Evolutionary conservation across 1,284 basidiomycete species (phyloP).

Genomic region (Leccinum subrobustum): DNA sequence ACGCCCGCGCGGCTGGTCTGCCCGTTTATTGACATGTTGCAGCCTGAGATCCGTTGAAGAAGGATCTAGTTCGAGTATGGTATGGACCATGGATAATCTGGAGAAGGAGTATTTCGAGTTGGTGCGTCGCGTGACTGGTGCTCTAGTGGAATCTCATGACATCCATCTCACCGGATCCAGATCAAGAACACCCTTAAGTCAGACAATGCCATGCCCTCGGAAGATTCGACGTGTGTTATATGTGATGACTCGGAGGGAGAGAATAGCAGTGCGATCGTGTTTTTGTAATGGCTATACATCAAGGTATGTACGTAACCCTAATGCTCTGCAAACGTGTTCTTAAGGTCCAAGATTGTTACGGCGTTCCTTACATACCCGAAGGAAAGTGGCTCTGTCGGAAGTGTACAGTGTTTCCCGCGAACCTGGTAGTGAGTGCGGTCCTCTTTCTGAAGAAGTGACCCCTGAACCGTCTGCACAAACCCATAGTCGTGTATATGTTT

Average conservation of each 20-base stretch:
- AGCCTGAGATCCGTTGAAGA: slow-evolving; percentile 82
- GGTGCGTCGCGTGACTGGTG: slow-evolving; percentile 45
- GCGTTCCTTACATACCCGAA: slow-evolving; percentile 98
- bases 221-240: slow-evolving; percentile 94
- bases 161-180: slow-evolving; percentile 39
- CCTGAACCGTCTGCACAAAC: too few species aligned
- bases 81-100: slow-evolving; percentile 97
- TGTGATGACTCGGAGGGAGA: slow-evolving; percentile 99
- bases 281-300: slow-evolving; percentile 89
- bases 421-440: slow-evolving; percentile 74
- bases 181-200: slow-evolving; percentile 89
- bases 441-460: background rate
- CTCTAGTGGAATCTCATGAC: background rate
- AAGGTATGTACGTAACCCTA: slow-evolving; percentile 56
- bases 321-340: slow-evolving; percentile 5
- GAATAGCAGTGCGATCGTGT: slow-evolving; percentile 98
- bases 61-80: slow-evolving; percentile 96
- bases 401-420: slow-evolving; percentile 97
- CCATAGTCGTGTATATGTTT: too few species aligned
- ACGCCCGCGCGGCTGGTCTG: background rate
- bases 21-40: slow-evolving; percentile 12
- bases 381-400: slow-evolving; percentile 99
- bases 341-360: slow-evolving; percentile 83
- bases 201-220: slow-evolving; percentile 78
- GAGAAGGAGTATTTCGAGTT: slow-evolving; percentile 99